Evolutionary conservation across 495 filamentous ascomycete species (phyloP).

Genomic region (Aspergillus wentii): DNA sequence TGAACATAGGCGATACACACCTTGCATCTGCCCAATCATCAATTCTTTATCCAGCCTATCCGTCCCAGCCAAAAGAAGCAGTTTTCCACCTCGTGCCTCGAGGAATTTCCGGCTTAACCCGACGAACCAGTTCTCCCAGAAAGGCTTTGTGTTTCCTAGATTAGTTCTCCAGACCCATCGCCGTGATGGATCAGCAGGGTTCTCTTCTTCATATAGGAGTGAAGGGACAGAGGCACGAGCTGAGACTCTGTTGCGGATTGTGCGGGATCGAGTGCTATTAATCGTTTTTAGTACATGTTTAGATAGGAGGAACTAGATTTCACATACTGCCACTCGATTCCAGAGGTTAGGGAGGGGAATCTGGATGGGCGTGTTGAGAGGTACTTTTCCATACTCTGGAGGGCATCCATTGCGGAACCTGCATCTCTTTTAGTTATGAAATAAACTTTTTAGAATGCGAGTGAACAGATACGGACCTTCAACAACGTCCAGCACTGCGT

Average conservation of each 20-base stretch:
- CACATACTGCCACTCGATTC: conserved; percentile 87
- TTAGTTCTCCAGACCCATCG: conserved; percentile 84
- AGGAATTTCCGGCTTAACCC: conserved; percentile 89
- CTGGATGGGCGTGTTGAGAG: conserved; percentile 74
- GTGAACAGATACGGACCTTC: conserved; percentile 54
- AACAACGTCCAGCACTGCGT: conserved; percentile 91
- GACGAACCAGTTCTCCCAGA: conserved; percentile 92
- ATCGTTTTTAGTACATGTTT: conserved; percentile 1
- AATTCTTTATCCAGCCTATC: conserved; percentile 91
- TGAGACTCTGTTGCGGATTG: conserved; percentile 74
- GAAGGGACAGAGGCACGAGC: conserved; percentile 86
- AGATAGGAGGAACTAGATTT: background rate
- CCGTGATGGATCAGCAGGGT: conserved; percentile 27
- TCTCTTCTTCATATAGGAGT: conserved; percentile 51
- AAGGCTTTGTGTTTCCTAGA: conserved; percentile 76
- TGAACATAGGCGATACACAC: conserved; percentile 36
- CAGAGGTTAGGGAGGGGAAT: conserved; percentile 70
- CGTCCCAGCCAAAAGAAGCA: conserved; percentile 87
- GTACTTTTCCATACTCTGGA: conserved; percentile 90
- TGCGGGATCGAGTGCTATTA: conserved; percentile 68
- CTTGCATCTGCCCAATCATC: conserved; percentile 98
- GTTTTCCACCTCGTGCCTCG: conserved; percentile 74
- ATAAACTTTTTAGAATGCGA: conserved; percentile 1
- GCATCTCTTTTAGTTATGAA: no score
- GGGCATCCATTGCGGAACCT: conserved; percentile 81